Evolutionary conservation across 495 filamentous ascomycete genomes (phyloP).

Genomic region (Acidomyces sp.): DNA sequence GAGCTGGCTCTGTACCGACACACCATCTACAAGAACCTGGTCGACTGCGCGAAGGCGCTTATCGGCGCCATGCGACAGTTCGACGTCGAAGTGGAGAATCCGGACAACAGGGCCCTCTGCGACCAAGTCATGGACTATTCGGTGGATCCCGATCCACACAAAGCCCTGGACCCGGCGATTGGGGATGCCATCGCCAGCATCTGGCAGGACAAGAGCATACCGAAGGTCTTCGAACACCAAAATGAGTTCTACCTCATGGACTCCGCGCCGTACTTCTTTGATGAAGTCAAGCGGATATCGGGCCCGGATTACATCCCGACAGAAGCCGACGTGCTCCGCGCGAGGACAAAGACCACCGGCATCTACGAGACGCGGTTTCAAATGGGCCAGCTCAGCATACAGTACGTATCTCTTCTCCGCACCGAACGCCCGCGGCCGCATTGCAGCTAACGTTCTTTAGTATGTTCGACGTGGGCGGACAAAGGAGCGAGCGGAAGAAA

Average conservation of each 20-base stretch:
- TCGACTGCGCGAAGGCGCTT: constrained; percentile 88
- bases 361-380: constrained; percentile 97
- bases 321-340: constrained; percentile 86
- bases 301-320: constrained; percentile 71
- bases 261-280: constrained; percentile 97
- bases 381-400: constrained; percentile 97
- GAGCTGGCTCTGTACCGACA: constrained; percentile 85
- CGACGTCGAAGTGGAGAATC: constrained; percentile 56
- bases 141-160: constrained; percentile 78
- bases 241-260: constrained; percentile 99
- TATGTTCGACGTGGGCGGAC: constrained; percentile 98
- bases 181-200: constrained; percentile 71
- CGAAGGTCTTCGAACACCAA: constrained; percentile 76
- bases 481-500: constrained; percentile 94
- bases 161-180: constrained; percentile 61
- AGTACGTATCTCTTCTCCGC: constrained; percentile 47
- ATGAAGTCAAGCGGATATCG: constrained; percentile 80
- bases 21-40: constrained; percentile 93
- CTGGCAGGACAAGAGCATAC: constrained; percentile 82
- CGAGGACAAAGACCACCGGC: constrained; percentile 96
- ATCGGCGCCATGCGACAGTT: constrained; percentile 84
- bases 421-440: not conserved
- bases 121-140: constrained; percentile 76
- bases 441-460: constrained; percentile 33
- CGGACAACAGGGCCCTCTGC: constrained; percentile 59